These are phyloP conservation scores for Fomitopsis serialis DNA, from an alignment of 768 basidiomycete genomes.

Conservation along the genomic window DNA sequence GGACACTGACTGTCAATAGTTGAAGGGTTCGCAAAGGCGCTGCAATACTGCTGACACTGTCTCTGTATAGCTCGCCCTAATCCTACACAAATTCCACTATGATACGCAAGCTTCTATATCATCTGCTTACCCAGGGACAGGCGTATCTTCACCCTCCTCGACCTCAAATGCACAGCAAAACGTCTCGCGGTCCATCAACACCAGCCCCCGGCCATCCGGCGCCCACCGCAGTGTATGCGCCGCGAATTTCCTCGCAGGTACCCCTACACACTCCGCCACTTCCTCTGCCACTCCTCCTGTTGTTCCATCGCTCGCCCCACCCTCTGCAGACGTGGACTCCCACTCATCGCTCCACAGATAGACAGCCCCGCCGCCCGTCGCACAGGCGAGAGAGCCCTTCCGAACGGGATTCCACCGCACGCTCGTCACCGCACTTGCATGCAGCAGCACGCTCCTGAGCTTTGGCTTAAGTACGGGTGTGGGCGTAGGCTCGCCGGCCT, in stretches of 20 bases:
- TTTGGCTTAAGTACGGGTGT: slow-evolving; percentile 44
- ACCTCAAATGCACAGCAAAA: slow-evolving; percentile 90
- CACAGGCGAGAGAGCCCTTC: slow-evolving; percentile 62
- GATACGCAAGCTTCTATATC: too few relatives aligned
- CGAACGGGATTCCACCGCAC: slow-evolving; percentile 76
- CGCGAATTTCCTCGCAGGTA: slow-evolving; percentile 80
- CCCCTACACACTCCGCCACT: slow-evolving; percentile 86
- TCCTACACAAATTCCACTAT: too few relatives aligned
- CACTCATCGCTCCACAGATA: slow-evolving; percentile 86
- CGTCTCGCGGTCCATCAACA: slow-evolving; percentile 67
- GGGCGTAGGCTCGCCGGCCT: neutral
- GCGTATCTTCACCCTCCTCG: slow-evolving; percentile 17
- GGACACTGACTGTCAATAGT: too few relatives aligned
- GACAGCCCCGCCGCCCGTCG: slow-evolving; percentile 61
- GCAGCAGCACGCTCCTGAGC: slow-evolving; percentile 62
- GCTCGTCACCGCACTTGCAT: slow-evolving; percentile 54
- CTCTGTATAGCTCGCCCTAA: too few relatives aligned
- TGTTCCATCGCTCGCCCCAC: neutral
- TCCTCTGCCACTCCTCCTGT: slow-evolving; percentile 42
- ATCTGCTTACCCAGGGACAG: too few relatives aligned
- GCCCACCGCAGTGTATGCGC: slow-evolving; percentile 71
- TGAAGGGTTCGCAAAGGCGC: too few relatives aligned
- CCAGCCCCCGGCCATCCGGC: slow-evolving; percentile 79
- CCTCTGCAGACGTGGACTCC: slow-evolving; percentile 39
- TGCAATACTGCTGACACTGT: too few relatives aligned